phyloP scores from a whole-genome alignment of 2,329 filamentous ascomycete genomes.

The Alternaria novae-zelandiae region DNA sequence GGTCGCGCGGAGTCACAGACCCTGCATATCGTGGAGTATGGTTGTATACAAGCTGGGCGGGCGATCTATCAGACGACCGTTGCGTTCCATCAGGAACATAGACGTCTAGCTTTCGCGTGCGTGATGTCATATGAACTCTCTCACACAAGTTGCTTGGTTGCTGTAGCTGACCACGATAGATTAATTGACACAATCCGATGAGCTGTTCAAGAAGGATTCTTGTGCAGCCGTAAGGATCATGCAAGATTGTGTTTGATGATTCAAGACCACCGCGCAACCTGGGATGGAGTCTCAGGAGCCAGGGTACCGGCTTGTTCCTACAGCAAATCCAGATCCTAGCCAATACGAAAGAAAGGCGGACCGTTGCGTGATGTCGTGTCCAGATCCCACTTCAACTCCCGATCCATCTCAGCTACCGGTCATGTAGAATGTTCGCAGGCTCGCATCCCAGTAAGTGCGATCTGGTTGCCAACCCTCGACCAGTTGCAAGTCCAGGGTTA shows the following conservation, averaged over 20 bases:
- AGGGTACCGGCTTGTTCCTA: not conserved
- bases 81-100: not conserved
- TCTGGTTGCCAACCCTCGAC: not conserved
- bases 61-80: not conserved
- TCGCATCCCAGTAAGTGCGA: not conserved
- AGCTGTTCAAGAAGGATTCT: not conserved
- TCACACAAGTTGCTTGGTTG: not conserved
- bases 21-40: not conserved
- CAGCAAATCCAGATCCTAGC: not conserved
- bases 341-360: not conserved
- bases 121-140: not conserved
- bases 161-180: not conserved
- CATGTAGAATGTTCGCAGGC: not conserved
- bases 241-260: not conserved
- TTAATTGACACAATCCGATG: not conserved
- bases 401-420: not conserved
- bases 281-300: not conserved
- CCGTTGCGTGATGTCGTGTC: conserved; percentile 1
- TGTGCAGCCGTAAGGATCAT: not conserved
- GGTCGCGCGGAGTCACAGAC: not conserved
- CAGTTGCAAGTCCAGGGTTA: not conserved
- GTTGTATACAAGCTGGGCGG: not conserved
- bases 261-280: not conserved
- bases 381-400: not conserved
- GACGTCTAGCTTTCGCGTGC: not conserved